Evolutionary conservation across 1,139 yeast genomes (phyloP), one percentile per base, ranked within the genome.

Genomic region (Blastobotrys arbuscula): DNA sequence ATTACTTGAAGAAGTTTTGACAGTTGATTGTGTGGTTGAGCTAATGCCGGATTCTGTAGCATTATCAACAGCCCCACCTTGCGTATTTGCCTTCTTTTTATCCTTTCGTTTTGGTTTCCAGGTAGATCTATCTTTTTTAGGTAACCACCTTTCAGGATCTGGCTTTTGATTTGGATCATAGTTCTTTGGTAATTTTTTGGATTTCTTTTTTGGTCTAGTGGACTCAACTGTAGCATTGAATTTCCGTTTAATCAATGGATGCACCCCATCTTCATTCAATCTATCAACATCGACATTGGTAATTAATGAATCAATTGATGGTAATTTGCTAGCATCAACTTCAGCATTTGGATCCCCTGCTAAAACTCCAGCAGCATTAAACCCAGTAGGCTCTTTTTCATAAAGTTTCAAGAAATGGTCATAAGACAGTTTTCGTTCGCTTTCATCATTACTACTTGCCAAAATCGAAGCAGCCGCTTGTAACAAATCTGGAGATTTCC

Each of bases 81-180:
- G 89, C 0, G 85, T 77, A 41, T 58, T 54, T 16, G 55, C 74
- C 42, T 60, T 65, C 67, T 77, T 81, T 63, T 70, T 72, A 40
- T 66, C 70, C 55, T 67, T 66, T 62, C 72, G 72, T 60, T 84
- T 82, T 18, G 95, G 88, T 65, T 80, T 86, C 70, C 85, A 89
- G 58, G 82, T 81, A 6, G 89, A 78, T 66, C 97, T 78, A 63
- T 89, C 92, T 61, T 81, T 83, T 75, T 85, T 62, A 28, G 97
- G 95, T 48, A 89, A 69, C 97, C 97, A 90, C 69, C 97, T 81
- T 65, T 90, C 97, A 9, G 77, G 76, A 58, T 82, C 84, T 1
- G 78, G 71, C 18, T 60, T 57, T 47, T 63, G 67, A 6, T 61
- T 55, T 2, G 68, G 59, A 49, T 76, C 79, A 45, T 62, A 73